Percentiles rank a stretch among this genome's conserved stretches.
Conservation (phyloP, 1,139 yeast genomes). For the Candida tropicalis region DNA sequence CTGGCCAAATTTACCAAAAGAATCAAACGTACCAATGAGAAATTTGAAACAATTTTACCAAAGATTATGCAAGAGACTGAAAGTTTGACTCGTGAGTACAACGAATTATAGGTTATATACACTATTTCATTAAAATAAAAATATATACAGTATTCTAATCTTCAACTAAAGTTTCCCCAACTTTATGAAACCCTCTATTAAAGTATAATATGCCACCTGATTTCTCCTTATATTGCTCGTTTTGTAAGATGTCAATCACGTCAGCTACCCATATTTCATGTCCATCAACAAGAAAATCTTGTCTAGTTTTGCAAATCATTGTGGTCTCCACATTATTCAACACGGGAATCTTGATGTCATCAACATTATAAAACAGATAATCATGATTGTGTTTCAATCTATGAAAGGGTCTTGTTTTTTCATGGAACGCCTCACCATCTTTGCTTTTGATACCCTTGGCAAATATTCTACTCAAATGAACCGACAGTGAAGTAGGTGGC, state of each 20-base stretch:
- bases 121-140: not conserved
- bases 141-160: not conserved
- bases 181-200: constrained; percentile 58
- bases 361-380: constrained; percentile 20
- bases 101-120: constrained; percentile 11
- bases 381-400: constrained; percentile 20
- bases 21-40: constrained; percentile 36
- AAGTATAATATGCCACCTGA: constrained; percentile 70
- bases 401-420: constrained; percentile 54
- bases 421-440: constrained; percentile 47
- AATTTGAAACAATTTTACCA: constrained; percentile 42
- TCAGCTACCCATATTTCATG: constrained; percentile 89
- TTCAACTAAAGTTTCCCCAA: constrained; percentile 46
- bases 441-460: constrained; percentile 55
- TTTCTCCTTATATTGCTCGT: constrained; percentile 17
- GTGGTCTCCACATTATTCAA: constrained; percentile 61
- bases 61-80: constrained; percentile 28
- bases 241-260: constrained; percentile 52
- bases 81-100: constrained; percentile 16
- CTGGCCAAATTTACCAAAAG: constrained; percentile 30
- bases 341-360: constrained; percentile 53
- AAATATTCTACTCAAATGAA: constrained; percentile 57
- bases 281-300: constrained; percentile 63
- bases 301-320: constrained; percentile 60
- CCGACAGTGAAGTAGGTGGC: constrained; percentile 57